Conservation (phyloP, 2,329 filamentous ascomycete genomes). For the Elsinoe fawcettii region DNA sequence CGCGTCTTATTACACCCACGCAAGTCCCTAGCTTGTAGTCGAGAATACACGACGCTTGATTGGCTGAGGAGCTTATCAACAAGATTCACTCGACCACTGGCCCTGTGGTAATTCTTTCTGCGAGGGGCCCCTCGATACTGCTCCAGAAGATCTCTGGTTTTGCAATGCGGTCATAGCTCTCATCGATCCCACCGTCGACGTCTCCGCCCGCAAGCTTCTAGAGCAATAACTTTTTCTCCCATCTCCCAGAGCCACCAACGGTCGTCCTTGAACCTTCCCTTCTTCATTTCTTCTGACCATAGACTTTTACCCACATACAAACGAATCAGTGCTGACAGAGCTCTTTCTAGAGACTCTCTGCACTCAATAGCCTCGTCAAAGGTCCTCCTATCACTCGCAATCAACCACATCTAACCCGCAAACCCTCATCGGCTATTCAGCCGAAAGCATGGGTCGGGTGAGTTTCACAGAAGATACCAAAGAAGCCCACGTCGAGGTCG, state of each 20-base stretch:
- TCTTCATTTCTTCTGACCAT: background rate
- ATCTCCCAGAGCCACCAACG: background rate
- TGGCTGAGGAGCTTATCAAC: slow-evolving; percentile 1
- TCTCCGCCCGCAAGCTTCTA: background rate
- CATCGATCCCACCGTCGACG: background rate
- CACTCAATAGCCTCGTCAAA: background rate
- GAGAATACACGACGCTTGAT: background rate
- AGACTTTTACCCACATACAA: background rate
- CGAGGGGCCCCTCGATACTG: background rate
- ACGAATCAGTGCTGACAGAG: background rate
- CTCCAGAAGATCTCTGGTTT: background rate
- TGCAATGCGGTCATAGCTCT: slow-evolving; percentile 2
- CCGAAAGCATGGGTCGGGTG: slow-evolving; percentile 49
- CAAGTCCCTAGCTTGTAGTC: background rate
- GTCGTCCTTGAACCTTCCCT: background rate
- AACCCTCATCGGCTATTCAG: slow-evolving; percentile 40
- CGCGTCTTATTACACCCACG: background rate
- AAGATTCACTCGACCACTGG: background rate
- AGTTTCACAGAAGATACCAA: slow-evolving; percentile 46
- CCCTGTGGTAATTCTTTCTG: background rate
- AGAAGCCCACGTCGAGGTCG: slow-evolving; percentile 35
- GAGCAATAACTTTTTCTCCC: background rate
- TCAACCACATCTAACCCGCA: background rate
- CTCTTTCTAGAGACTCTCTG: slow-evolving; percentile 7
- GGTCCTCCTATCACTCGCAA: background rate